Base-by-base conservation (phyloP, 2,329 filamentous ascomycete species). In the Blumeriella jaapii region DNA sequence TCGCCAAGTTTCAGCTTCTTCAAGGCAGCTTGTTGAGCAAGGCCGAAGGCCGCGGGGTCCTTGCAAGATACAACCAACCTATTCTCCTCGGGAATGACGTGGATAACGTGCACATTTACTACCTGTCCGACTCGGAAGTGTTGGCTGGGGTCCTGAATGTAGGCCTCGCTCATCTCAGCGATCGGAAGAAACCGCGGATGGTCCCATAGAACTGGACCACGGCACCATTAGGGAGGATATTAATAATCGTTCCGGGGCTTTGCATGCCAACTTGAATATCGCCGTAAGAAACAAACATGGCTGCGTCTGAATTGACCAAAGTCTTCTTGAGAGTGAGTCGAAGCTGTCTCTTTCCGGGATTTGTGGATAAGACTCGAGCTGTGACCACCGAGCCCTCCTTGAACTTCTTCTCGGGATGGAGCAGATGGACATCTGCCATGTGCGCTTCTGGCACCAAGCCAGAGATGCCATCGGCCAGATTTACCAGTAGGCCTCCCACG, bases 121-220 rank as follows among this genome's bases (percentile, higher is more conserved):
- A 93, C 89, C 57, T 98, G 91, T 1, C 91, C 93, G 27, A 77
- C 62, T 22, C 80, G 77, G 64, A 98, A 98, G 59, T 96, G 87
- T 52, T 93, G 78, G 29, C 73, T 74, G 4, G 91, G 86, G 52
- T 95, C 82, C 47, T 81, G 74, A 52, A 98, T 95, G 54, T 81
- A 95, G 8, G 87, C 86, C 57, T 98, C 91, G 56, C 91, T 96
- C 91, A 98, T 98, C 60, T 98, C 89, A 1, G 83, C 83, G 1
- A 93, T 78, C 2, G 91, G 91, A 36, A 98, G 68, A 63, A 93
- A 98, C 82, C 93, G 46, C 76, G 74, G 13, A 98, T 67, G 6
- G 68, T 62, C 12, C 85, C 85, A 52, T 93, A 98, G 60, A 96
- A 98, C 55, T 93, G 85, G 34, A 98, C 81, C 12, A 89, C 74